phyloP scores from a whole-genome alignment of 75 land plant species.

The Sequoiadendron giganteum region DNA sequence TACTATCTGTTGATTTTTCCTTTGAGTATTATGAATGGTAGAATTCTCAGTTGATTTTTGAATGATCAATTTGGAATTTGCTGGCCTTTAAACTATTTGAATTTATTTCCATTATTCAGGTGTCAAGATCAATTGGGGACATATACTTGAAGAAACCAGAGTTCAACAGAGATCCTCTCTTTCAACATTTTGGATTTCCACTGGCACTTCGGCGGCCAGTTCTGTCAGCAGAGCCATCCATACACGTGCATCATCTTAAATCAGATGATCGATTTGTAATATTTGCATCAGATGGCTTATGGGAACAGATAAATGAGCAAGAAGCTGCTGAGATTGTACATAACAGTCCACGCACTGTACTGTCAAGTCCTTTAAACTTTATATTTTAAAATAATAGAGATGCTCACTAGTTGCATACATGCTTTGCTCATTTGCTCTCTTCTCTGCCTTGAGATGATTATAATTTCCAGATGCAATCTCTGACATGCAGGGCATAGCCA shows the following conservation, averaged over 20 bases:
- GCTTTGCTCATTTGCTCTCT: neutral
- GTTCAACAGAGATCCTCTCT: constrained; percentile 30
- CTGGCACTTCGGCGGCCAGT: constrained; percentile 32
- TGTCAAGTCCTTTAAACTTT: neutral
- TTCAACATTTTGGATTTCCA: constrained; percentile 26
- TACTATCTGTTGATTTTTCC: neutral
- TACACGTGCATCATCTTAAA: constrained; percentile 18
- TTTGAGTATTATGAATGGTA: neutral
- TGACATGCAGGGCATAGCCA: constrained; percentile 17
- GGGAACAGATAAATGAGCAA: constrained; percentile 35
- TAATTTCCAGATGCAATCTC: neutral
- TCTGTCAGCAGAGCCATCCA: constrained; percentile 51
- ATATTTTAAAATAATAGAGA: neutral
- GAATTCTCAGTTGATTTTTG: neutral
- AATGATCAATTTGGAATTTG: neutral
- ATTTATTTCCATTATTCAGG: constrained; percentile 22
- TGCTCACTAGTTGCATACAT: neutral
- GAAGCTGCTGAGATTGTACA: constrained; percentile 37
- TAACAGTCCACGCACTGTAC: constrained; percentile 17
- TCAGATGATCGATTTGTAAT: constrained; percentile 43
- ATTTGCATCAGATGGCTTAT: constrained; percentile 44
- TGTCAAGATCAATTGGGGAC: constrained; percentile 61
- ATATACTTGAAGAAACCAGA: constrained; percentile 52
- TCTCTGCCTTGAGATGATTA: neutral
- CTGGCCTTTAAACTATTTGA: neutral